phyloP scores from a whole-genome alignment of 1,139 yeast genomes.

The Sugiyamaella castrensis region DNA sequence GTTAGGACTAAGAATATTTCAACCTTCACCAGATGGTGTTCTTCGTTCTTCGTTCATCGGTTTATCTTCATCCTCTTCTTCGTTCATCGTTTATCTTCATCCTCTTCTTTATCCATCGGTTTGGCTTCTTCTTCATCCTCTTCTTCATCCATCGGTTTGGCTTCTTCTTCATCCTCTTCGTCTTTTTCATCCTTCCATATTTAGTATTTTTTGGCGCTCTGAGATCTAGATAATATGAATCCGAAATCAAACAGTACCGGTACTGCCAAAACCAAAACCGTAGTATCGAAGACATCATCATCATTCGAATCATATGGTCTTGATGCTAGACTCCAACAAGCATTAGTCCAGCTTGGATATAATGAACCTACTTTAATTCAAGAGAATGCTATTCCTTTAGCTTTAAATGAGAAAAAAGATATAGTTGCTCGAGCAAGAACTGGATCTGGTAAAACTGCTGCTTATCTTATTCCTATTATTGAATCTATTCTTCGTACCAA shows the following conservation, averaged over 20 bases:
- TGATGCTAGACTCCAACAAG: conserved; percentile 81
- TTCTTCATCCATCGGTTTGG: background rate
- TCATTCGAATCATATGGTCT: conserved; percentile 40
- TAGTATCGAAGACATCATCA: background rate
- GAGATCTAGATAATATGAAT: no score
- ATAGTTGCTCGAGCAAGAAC: conserved; percentile 86
- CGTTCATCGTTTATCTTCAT: no score
- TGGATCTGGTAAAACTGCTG: conserved; percentile 89
- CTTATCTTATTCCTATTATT: conserved; percentile 74
- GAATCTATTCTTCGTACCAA: conserved; percentile 52
- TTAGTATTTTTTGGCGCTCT: no score
- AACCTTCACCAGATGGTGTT: background rate
- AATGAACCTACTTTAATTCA: conserved; percentile 86
- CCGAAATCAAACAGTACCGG: no score
- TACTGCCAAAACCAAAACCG: background rate
- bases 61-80: no score
- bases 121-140: no score
- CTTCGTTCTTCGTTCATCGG: background rate
- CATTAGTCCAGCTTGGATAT: conserved; percentile 70
- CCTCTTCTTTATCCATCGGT: no score
- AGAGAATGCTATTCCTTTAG: conserved; percentile 87
- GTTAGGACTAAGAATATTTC: background rate
- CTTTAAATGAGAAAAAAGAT: conserved; percentile 81
- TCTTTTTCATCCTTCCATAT: no score
- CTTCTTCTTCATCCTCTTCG: no score